These are phyloP conservation scores for Stentor roeselii DNA, from an alignment of 73 alveolate species.

Conservation along the genomic window DNA sequence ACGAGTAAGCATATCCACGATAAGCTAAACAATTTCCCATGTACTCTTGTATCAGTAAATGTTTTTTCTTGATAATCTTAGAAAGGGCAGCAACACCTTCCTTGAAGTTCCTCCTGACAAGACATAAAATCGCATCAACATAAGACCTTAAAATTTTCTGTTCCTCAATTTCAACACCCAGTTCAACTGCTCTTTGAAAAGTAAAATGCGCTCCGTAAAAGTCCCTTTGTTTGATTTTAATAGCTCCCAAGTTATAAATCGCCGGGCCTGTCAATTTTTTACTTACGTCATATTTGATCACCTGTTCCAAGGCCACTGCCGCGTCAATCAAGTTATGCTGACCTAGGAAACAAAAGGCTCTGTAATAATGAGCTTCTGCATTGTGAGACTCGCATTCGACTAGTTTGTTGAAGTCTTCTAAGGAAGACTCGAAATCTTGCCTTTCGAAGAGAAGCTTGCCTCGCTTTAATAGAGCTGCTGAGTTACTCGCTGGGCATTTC, in stretches of 20 bases:
- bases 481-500: slow-evolving; percentile 33
- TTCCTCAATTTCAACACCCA: slow-evolving; percentile 39
- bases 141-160: slow-evolving; percentile 38
- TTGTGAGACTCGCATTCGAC: slow-evolving; percentile 36
- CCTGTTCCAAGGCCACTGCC: slow-evolving; percentile 44
- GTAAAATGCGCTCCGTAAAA: slow-evolving; percentile 54
- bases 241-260: slow-evolving; percentile 44
- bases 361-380: slow-evolving; percentile 51
- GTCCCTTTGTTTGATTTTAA: slow-evolving; percentile 49
- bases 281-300: slow-evolving; percentile 39
- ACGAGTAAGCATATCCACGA: slow-evolving; percentile 50
- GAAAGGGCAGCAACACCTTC: slow-evolving; percentile 33
- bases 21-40: slow-evolving; percentile 41
- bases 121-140: slow-evolving; percentile 48
- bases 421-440: slow-evolving; percentile 34
- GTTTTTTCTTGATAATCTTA: slow-evolving; percentile 27
- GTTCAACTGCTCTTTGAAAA: slow-evolving; percentile 39
- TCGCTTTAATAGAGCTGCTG: slow-evolving; percentile 43
- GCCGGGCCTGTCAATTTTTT: slow-evolving; percentile 47
- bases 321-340: slow-evolving; percentile 47
- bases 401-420: slow-evolving; percentile 33
- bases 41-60: slow-evolving; percentile 34
- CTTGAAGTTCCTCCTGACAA: slow-evolving; percentile 48
- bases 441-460: slow-evolving; percentile 42
- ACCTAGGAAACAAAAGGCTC: slow-evolving; percentile 31